Evolutionary conservation across 768 basidiomycete species (phyloP).

Genomic region (Tulasnella sp.): DNA sequence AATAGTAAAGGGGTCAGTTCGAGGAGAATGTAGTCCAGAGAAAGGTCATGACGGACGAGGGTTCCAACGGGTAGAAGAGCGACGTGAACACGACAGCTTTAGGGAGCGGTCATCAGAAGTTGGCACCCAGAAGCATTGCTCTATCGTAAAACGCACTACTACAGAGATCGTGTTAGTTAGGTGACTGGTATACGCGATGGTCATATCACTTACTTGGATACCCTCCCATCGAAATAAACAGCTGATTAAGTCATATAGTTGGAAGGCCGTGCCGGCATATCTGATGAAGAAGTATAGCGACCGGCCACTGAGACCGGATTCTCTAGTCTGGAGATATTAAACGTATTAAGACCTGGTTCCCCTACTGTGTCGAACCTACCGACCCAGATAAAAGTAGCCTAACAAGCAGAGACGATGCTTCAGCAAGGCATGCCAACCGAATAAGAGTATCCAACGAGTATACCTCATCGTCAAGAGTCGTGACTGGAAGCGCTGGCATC

Average conservation of each 20-base stretch:
- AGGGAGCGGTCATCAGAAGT: not conserved
- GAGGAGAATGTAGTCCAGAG: too few species aligned
- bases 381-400: slow-evolving; percentile 10
- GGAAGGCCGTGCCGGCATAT: slow-evolving; percentile 5
- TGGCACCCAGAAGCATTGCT: not conserved
- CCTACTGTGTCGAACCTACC: too few species aligned
- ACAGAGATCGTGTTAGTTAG: not conserved
- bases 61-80: slow-evolving; percentile 9
- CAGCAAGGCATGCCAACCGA: not conserved
- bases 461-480: not conserved
- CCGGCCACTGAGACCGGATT: slow-evolving; percentile 8
- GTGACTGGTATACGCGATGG: not conserved
- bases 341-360: too few species aligned
- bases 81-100: slow-evolving; percentile 1
- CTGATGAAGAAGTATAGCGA: slow-evolving; percentile 11
- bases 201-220: not conserved
- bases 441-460: not conserved
- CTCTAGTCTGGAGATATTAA: not conserved
- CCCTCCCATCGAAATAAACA: not conserved
- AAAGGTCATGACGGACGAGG: not conserved
- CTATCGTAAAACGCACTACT: too few species aligned
- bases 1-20: not conserved
- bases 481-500: not conserved
- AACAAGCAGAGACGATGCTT: not conserved
- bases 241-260: not conserved